phyloP scores from a whole-genome alignment of 371 early-diverging fungal genomes.

The Syncephalastrum monosporum region DNA sequence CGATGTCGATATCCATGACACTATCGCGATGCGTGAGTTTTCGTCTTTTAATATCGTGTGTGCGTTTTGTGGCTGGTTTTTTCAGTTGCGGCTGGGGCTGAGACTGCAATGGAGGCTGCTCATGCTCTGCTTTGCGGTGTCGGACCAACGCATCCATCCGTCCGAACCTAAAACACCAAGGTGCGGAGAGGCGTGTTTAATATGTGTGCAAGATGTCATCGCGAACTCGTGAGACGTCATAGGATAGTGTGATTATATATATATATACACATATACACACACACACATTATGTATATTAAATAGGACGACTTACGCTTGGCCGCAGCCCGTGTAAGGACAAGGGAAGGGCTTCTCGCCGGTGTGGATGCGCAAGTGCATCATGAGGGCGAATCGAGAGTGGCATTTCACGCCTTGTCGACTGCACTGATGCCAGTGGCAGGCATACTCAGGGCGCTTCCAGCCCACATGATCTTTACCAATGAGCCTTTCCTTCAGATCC shows the following conservation, averaged over 20 bases:
- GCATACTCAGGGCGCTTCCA: conserved; percentile 63
- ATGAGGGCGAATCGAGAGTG: conserved; percentile 66
- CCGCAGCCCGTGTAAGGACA: conserved; percentile 45
- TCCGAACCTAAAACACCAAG: conserved; percentile 30
- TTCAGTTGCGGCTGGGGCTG: conserved; percentile 3
- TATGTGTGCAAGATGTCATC: too few relatives aligned
- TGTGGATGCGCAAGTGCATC: conserved; percentile 68
- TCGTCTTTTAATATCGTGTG: conserved; percentile 6
- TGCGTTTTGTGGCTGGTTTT: conserved; percentile 15
- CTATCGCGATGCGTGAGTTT: neutral
- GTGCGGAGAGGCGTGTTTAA: too few relatives aligned
- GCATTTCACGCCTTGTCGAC: conserved; percentile 57
- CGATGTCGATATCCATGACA: neutral
- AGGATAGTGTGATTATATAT: neutral
- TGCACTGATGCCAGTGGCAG: conserved; percentile 65
- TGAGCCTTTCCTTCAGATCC: neutral
- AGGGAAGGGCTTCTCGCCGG: conserved; percentile 69
- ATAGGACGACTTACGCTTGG: conserved; percentile 34
- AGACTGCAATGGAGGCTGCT: conserved; percentile 2
- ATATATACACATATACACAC: too few relatives aligned
- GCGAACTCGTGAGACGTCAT: too few relatives aligned
- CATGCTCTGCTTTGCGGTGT: conserved; percentile 35
- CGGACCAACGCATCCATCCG: conserved; percentile 44
- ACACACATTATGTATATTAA: neutral
- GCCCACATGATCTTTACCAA: conserved; percentile 56